Evolutionary conservation across 169 alveolate genomes (phyloP), one percentile per base, ranked within the genome.

Genomic region (Plasmodium gallinaceum): DNA sequence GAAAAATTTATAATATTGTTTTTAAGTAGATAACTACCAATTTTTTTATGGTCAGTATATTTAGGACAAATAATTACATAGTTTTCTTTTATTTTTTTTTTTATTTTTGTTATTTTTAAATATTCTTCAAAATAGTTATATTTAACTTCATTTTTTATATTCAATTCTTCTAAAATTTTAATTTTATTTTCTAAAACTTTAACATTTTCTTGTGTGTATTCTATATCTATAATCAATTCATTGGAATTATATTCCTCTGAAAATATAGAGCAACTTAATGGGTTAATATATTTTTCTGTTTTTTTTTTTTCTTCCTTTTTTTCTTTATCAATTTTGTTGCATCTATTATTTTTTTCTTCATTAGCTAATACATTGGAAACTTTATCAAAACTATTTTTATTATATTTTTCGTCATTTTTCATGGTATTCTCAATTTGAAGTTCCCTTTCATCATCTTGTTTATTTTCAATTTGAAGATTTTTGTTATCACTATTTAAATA

Each of bases 71-170:
- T 20, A 18, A 78, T 48, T 42, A 78, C n/a, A 58, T 65, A 78
- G 64, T 78, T 65, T 10, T 78, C 61, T 24, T 78, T 78, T 64
- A 65, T 10, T 65, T 78, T 78, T n/a, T 78, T 78, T 37, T 78
- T 78, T 6, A 26, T 18, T 24, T 58, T 78, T 78, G 51, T 48
- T 64, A 78, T 64, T 48, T 78, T 78, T 78, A 78, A 48, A 78
- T 78, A 78, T 42, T 78, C 89, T 16, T 78, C 80, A 65, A 78
- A 78, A 58, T 78, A 78, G 14, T 78, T 78, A 45, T 78, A 78
- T 57, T 65, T 78, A 9, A 22, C 26, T 78, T 78, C 52, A 16
- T 54, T 78, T 52, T 48, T 78, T 26, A n/a, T 68, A 37, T 64
- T 78, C n/a, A 78, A n/a, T 48, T 78, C 70, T 45, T 78, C 89